Conservation (phyloP, 2,329 filamentous ascomycete genomes). For the Microascus cirrosus region DNA sequence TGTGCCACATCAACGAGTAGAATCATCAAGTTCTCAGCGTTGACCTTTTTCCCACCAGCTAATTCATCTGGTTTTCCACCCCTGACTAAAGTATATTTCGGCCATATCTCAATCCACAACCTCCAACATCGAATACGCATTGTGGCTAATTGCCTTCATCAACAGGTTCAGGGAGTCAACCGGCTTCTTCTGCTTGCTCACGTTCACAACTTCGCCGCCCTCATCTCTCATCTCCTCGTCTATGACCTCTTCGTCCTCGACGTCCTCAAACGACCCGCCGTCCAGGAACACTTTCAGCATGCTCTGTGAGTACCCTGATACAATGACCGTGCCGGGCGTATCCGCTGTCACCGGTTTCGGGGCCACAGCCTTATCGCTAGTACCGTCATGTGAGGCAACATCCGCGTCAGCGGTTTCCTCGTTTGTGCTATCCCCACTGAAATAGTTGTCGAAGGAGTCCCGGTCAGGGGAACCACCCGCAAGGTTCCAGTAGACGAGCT, state of each 20-base stretch:
- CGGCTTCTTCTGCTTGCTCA: constrained; percentile 16
- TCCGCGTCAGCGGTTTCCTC: too few relatives aligned
- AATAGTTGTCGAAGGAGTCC: too few relatives aligned
- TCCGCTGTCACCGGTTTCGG: constrained; percentile 35
- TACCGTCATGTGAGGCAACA: too few relatives aligned
- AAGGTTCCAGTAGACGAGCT: constrained; percentile 51
- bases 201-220: constrained; percentile 7
- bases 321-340: constrained; percentile 32
- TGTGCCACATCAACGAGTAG: too few relatives aligned
- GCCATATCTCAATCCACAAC: constrained; percentile 33
- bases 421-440: neutral
- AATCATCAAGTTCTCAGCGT: too few relatives aligned
- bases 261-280: constrained; percentile 24
- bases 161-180: constrained; percentile 31
- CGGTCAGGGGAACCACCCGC: constrained; percentile 23
- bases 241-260: constrained; percentile 18
- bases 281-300: constrained; percentile 48
- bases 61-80: neutral
- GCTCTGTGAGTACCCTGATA: constrained; percentile 46
- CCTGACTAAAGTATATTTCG: neutral
- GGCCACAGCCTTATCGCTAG: constrained; percentile 13
- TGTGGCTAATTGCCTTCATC: constrained; percentile 38
- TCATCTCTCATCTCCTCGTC: constrained; percentile 21
- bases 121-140: constrained; percentile 42
- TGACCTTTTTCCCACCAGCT: too few relatives aligned